phyloP scores from a whole-genome alignment of 2,329 filamentous ascomycete genomes.

The Aspergillus fumigatus region DNA sequence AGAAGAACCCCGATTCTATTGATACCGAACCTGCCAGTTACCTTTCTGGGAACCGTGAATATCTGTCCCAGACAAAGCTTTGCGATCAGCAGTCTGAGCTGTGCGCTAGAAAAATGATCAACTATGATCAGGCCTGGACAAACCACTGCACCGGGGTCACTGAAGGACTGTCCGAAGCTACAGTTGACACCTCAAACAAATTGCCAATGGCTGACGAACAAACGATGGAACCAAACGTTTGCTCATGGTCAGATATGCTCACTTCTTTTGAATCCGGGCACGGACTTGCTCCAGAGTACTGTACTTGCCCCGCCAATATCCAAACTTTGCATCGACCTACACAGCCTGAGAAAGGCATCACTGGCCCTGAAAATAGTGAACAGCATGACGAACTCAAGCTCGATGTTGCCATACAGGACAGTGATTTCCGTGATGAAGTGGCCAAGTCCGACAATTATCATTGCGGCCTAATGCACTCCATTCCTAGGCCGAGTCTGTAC shows the following conservation, averaged over 20 bases:
- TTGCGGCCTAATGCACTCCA: constrained; percentile 10
- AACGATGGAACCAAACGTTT: constrained; percentile 2
- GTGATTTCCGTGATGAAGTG: background rate
- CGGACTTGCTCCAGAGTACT: background rate
- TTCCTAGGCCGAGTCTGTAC: constrained; percentile 3
- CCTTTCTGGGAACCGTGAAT: background rate
- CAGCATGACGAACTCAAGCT: background rate
- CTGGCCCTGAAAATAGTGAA: background rate
- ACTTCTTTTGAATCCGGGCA: constrained; percentile 1
- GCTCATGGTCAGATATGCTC: constrained; percentile 5
- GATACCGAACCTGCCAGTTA: background rate
- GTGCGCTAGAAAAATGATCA: background rate
- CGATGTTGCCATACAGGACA: background rate
- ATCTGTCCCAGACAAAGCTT: background rate
- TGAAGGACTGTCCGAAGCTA: background rate
- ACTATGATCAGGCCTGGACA: constrained; percentile 3
- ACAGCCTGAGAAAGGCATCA: background rate
- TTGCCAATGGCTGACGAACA: background rate
- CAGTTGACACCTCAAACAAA: constrained; percentile 5
- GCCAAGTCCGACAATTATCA: background rate
- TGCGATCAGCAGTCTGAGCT: constrained; percentile 1
- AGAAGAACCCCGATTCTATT: constrained; percentile 5
- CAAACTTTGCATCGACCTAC: background rate
- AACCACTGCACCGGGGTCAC: constrained; percentile 1
- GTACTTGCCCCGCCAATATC: background rate